Evolutionary conservation across 78 protist genomes (phyloP).

Genomic region (Dictyostelium firmibasis): DNA sequence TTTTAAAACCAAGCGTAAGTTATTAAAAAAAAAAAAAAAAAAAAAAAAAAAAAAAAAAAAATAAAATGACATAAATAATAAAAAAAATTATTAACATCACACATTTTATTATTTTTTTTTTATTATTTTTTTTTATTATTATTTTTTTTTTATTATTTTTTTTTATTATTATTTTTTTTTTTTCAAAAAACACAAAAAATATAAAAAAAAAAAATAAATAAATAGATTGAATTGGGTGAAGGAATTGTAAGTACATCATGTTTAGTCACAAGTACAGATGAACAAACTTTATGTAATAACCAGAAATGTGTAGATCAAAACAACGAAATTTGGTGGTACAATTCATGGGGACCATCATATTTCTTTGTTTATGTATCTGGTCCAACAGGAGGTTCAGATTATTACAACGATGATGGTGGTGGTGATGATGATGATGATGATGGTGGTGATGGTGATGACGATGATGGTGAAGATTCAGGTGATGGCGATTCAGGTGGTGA

Average conservation of each 20-base stretch:
- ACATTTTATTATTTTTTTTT: too few relatives aligned
- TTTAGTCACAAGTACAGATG: neutral
- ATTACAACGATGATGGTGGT: constrained; percentile 26
- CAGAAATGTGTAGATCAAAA: neutral
- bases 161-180: neutral
- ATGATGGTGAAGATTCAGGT: constrained; percentile 2
- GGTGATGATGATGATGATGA: constrained; percentile 5
- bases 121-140: too few relatives aligned
- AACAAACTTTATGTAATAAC: neutral
- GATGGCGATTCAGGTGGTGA: constrained; percentile 20
- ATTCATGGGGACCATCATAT: constrained; percentile 41
- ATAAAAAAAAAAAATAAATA: too few relatives aligned
- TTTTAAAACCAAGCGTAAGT: neutral
- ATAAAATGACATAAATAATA: neutral
- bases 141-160: too few relatives aligned
- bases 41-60: neutral
- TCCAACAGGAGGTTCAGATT: neutral
- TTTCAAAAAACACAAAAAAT: too few relatives aligned
- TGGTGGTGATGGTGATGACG: neutral
- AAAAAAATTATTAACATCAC: too few relatives aligned
- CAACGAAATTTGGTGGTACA: constrained; percentile 54
- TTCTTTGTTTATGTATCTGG: constrained; percentile 56
- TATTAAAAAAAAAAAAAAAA: neutral
- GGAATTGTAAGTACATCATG: neutral
- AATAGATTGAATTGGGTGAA: neutral